phyloP scores from a whole-genome alignment of 441 rosid genomes.

The Jatropha multifida region DNA sequence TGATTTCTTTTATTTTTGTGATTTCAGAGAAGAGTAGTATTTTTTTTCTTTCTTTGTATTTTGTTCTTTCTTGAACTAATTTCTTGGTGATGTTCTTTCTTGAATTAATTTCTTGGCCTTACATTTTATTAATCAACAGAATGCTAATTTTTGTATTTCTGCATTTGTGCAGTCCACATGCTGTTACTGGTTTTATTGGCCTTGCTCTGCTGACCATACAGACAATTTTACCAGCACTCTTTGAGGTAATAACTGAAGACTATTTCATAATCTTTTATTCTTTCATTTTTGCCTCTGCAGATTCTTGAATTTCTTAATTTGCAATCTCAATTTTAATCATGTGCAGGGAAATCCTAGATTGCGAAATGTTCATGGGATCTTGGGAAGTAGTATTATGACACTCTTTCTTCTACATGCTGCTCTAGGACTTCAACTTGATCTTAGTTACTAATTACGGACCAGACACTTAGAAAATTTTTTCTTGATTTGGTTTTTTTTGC shows the following conservation, averaged over 20 bases:
- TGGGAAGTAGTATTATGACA: slow-evolving; percentile 93
- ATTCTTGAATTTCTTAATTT: background rate
- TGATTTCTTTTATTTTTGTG: no score
- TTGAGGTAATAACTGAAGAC: slow-evolving; percentile 57
- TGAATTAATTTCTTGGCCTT: no score
- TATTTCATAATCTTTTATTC: background rate
- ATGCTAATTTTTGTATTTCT: background rate
- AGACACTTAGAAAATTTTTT: background rate
- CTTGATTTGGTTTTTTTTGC: background rate
- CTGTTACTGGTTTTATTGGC: slow-evolving; percentile 74
- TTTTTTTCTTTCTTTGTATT: slow-evolving; percentile 80
- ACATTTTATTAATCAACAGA: background rate
- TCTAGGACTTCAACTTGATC: slow-evolving; percentile 84
- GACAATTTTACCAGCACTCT: slow-evolving; percentile 65
- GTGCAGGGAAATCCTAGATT: slow-evolving; percentile 73
- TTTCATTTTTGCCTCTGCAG: background rate
- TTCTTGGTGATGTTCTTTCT: no score
- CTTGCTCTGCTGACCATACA: slow-evolving; percentile 72
- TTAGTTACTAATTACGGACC: slow-evolving; percentile 45
- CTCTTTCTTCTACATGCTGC: slow-evolving; percentile 74
- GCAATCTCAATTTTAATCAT: background rate
- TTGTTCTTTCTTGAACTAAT: no score
- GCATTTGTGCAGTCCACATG: slow-evolving; percentile 73
- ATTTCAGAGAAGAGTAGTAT: no score
- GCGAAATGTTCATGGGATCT: slow-evolving; percentile 74